Evolutionary conservation across 768 basidiomycete genomes (phyloP).

Genomic region (Holtermannia corniformis): DNA sequence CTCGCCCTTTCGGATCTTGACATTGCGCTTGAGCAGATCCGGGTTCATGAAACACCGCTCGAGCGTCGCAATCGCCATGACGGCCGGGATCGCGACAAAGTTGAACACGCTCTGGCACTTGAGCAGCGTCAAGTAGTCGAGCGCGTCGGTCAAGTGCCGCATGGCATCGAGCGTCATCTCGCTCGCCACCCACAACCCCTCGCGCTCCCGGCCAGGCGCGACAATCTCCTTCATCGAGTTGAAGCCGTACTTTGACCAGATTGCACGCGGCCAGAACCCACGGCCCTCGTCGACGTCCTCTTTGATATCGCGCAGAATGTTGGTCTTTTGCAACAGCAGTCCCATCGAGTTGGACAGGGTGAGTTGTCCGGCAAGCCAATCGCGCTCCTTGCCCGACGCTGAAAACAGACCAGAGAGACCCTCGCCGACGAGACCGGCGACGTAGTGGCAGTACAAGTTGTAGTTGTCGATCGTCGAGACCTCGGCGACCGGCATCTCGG

Average conservation of each 20-base stretch:
- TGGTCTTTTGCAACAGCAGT: constrained; percentile 92
- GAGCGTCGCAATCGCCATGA: constrained; percentile 93
- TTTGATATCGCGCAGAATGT: constrained; percentile 89
- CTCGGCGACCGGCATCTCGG: constrained; percentile 49
- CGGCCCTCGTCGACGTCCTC: constrained; percentile 79
- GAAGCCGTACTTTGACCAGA: constrained; percentile 76
- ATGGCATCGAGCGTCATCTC: constrained; percentile 84
- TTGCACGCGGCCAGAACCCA: constrained; percentile 90
- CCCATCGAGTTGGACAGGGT: constrained; percentile 90
- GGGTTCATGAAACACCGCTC: constrained; percentile 89
- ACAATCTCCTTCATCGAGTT: constrained; percentile 37
- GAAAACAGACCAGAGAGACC: constrained; percentile 82
- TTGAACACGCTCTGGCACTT: constrained; percentile 89
- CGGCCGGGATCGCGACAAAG: constrained; percentile 87
- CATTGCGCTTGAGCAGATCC: constrained; percentile 69
- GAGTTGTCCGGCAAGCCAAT: constrained; percentile 66
- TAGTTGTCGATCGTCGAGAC: constrained; percentile 73
- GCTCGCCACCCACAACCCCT: constrained; percentile 70
- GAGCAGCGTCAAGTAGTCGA: constrained; percentile 81
- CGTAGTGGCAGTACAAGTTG: constrained; percentile 97
- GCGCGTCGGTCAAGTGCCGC: constrained; percentile 67
- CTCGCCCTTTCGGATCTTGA: constrained; percentile 89
- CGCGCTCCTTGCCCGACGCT: constrained; percentile 69
- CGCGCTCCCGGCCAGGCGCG: constrained; percentile 50
- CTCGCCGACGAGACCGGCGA: constrained; percentile 94